phyloP scores from a whole-genome alignment of 805 yeast genomes.

The Suhomyces pyralidae region DNA sequence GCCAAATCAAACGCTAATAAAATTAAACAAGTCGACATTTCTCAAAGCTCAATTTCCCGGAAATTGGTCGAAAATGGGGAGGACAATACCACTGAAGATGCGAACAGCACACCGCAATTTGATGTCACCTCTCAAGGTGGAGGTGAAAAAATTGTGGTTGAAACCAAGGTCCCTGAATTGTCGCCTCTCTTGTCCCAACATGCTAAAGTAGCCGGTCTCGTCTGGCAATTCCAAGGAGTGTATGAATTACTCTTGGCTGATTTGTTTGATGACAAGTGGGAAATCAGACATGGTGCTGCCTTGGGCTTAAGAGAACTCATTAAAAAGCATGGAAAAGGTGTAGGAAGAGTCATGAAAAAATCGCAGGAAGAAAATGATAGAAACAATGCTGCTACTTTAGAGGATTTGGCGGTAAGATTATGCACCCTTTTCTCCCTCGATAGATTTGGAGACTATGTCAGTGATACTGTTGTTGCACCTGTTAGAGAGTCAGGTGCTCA shows the following conservation, averaged over 20 bases:
- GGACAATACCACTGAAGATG: constrained; percentile 9
- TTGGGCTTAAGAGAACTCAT: constrained; percentile 86
- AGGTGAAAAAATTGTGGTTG: constrained; percentile 79
- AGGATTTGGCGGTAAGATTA: constrained; percentile 82
- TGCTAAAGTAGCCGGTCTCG: constrained; percentile 65
- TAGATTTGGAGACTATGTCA: constrained; percentile 93
- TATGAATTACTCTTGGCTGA: constrained; percentile 78
- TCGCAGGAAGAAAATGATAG: constrained; percentile 57
- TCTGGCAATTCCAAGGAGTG: constrained; percentile 95
- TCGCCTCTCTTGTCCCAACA: constrained; percentile 70
- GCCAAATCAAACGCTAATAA: constrained; percentile 51
- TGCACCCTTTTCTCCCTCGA: constrained; percentile 88
- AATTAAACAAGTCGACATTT: constrained; percentile 57
- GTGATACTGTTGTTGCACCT: constrained; percentile 97
- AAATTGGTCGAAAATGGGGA: constrained; percentile 46
- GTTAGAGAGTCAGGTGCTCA: constrained; percentile 97
- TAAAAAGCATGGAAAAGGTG: constrained; percentile 77
- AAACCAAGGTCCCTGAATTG: constrained; percentile 63
- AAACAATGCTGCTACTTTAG: constrained; percentile 67
- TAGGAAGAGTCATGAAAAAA: constrained; percentile 74
- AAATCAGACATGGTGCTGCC: constrained; percentile 92
- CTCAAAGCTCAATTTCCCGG: constrained; percentile 66
- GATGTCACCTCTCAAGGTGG: constrained; percentile 78
- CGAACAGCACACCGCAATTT: constrained; percentile 32
- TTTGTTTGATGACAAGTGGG: constrained; percentile 86